Percentiles rank a stretch among this genome's conserved stretches.
These are phyloP conservation scores for Cryomyces minteri DNA, from an alignment of 495 filamentous ascomycete species.

Conservation along the genomic window DNA sequence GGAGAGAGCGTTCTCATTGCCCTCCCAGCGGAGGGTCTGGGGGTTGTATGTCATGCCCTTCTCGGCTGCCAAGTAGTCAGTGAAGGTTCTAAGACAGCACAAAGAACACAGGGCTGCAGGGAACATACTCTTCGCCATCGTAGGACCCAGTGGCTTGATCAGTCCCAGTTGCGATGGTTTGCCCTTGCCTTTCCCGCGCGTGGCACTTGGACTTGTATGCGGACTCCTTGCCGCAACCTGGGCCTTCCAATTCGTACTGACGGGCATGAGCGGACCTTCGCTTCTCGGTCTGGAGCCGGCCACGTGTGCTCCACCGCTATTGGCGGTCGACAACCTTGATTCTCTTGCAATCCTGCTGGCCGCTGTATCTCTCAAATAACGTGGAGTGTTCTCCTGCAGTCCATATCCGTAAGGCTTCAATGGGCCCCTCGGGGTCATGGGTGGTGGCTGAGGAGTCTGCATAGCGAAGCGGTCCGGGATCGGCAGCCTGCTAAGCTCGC, in stretches of 20 bases:
- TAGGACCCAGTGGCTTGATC: conserved; percentile 49
- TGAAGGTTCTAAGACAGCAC: background rate
- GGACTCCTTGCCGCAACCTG: conserved; percentile 41
- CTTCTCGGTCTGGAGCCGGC: conserved; percentile 11
- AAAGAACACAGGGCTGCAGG: conserved; percentile 1
- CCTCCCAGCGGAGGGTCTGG: conserved; percentile 71
- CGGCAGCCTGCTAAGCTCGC: conserved; percentile 1
- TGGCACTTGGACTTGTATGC: conserved; percentile 37
- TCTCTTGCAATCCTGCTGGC: conserved; percentile 81
- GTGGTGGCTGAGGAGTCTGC: conserved; percentile 30
- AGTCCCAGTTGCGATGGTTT: conserved; percentile 41
- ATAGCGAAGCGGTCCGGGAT: conserved; percentile 6
- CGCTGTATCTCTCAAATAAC: conserved; percentile 86
- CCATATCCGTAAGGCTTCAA: background rate
- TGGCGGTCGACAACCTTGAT: conserved; percentile 28
- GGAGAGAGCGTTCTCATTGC: conserved; percentile 69
- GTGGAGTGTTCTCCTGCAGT: conserved; percentile 37
- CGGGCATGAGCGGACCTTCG: conserved; percentile 37
- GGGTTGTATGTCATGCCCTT: conserved; percentile 96
- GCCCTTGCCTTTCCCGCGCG: conserved; percentile 26
- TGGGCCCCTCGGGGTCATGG: conserved; percentile 26
- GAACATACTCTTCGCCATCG: conserved; percentile 45
- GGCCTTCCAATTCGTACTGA: conserved; percentile 66
- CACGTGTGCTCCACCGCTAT: conserved; percentile 1
- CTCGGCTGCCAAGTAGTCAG: conserved; percentile 33